These are phyloP conservation scores for Leishmania gerbilli DNA, from an alignment of 208 protist genomes.

Conservation along the genomic window DNA sequence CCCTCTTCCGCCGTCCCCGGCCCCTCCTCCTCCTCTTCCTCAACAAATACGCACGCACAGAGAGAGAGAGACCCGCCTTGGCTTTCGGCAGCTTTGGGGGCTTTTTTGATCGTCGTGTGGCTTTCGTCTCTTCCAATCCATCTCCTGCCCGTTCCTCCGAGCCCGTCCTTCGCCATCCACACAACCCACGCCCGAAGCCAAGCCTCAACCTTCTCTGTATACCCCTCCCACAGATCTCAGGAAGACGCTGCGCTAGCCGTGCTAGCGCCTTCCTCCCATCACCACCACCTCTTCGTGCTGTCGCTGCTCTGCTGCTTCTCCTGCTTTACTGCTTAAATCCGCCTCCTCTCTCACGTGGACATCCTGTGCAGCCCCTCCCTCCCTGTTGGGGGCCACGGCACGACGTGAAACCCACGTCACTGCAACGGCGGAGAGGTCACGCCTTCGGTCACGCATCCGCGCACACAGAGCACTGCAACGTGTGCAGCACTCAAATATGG, in stretches of 20 bases:
- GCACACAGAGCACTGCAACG: not conserved
- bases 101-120: not conserved
- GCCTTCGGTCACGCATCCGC: not conserved
- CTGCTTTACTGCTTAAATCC: not conserved
- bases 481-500: conserved; percentile 4
- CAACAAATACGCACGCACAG: too few relatives aligned
- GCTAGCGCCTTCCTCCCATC: not conserved
- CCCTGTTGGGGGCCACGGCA: not conserved
- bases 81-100: too few relatives aligned
- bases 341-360: not conserved
- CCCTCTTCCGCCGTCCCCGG: too few relatives aligned
- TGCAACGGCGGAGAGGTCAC: not conserved
- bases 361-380: not conserved
- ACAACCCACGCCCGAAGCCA: not conserved
- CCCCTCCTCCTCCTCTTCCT: too few relatives aligned
- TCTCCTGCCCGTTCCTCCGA: not conserved
- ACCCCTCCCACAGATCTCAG: not conserved
- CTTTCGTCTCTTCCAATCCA: not conserved
- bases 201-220: not conserved
- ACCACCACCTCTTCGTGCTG: too few relatives aligned
- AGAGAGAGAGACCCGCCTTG: too few relatives aligned
- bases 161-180: not conserved
- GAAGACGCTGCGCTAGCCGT: not conserved
- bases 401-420: not conserved
- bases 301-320: not conserved